Percentiles rank a stretch among this genome's conserved stretches.
These are phyloP conservation scores for Hemileccinum rubropunctum DNA, from an alignment of 768 basidiomycete species.

Conservation along the genomic window DNA sequence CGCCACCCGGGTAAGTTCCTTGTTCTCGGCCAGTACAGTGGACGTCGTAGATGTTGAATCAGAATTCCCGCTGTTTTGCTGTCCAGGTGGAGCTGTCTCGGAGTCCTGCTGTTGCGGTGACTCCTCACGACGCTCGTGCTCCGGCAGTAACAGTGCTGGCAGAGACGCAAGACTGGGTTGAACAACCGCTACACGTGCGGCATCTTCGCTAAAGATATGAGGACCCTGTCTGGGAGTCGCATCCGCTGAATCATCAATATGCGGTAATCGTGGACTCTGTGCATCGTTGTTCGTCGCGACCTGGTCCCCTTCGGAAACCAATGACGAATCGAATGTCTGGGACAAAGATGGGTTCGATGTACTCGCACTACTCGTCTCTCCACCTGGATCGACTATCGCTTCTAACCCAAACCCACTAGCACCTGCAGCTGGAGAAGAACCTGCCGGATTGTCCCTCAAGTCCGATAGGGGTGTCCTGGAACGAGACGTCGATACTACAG, in stretches of 20 bases:
- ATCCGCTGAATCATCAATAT: conserved; percentile 8
- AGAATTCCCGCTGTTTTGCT: background rate
- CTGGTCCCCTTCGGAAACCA: background rate
- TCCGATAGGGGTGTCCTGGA: conserved; percentile 19
- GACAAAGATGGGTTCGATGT: background rate
- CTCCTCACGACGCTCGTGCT: conserved; percentile 8
- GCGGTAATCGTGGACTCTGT: background rate
- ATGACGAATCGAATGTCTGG: conserved; percentile 7
- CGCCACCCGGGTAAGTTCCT: conserved; percentile 23
- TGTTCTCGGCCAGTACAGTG: conserved; percentile 12
- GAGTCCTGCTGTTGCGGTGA: conserved; percentile 1
- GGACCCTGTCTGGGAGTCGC: conserved; percentile 19
- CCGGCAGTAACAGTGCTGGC: background rate
- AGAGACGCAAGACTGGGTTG: background rate
- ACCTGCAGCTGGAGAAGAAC: background rate
- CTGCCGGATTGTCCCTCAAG: background rate
- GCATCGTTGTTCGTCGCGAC: background rate
- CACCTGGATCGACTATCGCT: conserved; percentile 21
- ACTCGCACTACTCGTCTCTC: conserved; percentile 1
- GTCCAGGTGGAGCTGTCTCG: conserved; percentile 7
- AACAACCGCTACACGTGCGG: background rate
- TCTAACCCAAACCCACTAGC: conserved; percentile 6
- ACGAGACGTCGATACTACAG: conserved; percentile 7
- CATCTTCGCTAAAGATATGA: background rate
- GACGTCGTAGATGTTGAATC: background rate